A percentile compares a stretch with the other conserved stretches of the same genome.
Evolutionary conservation across 176 grass and related monocot species (phyloP).

Genomic region (Tillandsia leiboldiana): DNA sequence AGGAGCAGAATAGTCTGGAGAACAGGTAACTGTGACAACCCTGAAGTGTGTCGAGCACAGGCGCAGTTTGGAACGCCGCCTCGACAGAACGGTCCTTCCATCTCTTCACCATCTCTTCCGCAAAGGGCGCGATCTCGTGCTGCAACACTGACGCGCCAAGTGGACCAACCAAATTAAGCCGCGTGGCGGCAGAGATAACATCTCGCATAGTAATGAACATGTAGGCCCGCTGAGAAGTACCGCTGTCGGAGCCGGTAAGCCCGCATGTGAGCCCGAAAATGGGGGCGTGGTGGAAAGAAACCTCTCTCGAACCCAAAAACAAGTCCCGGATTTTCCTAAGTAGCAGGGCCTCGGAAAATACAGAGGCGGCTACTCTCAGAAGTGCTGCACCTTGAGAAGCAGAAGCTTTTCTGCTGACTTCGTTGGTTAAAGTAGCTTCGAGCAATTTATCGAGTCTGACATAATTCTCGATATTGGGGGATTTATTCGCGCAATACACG

Average conservation of each 20-base stretch:
- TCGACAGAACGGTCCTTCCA: conserved; percentile 55
- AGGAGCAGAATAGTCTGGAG: conserved; percentile 83
- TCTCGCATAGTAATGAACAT: conserved; percentile 78
- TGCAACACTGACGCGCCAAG: conserved; percentile 77
- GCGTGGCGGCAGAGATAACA: conserved; percentile 67
- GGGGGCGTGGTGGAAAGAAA: conserved; percentile 61
- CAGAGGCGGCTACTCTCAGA: conserved; percentile 47
- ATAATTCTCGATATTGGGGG: conserved; percentile 35
- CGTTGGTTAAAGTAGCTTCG: conserved; percentile 75
- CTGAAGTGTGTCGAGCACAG: conserved; percentile 59
- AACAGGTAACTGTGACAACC: conserved; percentile 78
- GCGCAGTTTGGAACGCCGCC: conserved; percentile 52
- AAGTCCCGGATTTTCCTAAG: conserved; percentile 39
- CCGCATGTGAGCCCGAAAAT: conserved; percentile 65
- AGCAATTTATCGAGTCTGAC: conserved; percentile 51
- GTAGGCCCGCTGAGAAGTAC: conserved; percentile 47
- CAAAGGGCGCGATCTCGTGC: conserved; percentile 49
- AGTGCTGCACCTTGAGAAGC: conserved; percentile 62
- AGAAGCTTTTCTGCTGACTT: conserved; percentile 65
- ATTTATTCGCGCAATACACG: conserved; percentile 41
- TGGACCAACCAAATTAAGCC: conserved; percentile 76
- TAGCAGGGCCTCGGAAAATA: conserved; percentile 45
- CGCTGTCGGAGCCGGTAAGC: conserved; percentile 48
- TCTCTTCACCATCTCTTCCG: conserved; percentile 50
- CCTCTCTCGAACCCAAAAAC: conserved; percentile 37